Evolutionary conservation across 768 basidiomycete species (phyloP), one percentile per base, ranked within the genome.

Genomic region (Termitomyces sp.): DNA sequence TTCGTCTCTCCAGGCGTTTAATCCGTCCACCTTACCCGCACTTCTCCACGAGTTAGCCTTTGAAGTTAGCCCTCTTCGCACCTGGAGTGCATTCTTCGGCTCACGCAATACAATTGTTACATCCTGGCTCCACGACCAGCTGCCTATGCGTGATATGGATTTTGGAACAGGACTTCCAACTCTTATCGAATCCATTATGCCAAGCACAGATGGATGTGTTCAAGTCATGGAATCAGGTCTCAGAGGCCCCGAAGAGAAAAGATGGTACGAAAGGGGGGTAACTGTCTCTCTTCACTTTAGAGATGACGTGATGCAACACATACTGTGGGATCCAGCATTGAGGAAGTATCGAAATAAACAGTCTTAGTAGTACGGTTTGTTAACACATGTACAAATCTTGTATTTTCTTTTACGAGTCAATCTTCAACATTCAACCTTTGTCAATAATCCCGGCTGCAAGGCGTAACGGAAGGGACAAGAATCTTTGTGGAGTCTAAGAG

Each of bases 61-160:
- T 50, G 69, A 68, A 50, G 50, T 56, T 7, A 65, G 64, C 51
- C 62, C 70, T 22, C 64, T 65, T 32, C 60, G 72, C 33, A 62
- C 63, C 52, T 72, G 74, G 71, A 64, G 59, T 33, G 69, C 63
- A 35, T 76, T 72, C 58, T 54, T 74, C 29, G 72, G 70, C 11
- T 49, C 61, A 42, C 56, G 68, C 33, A 65, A 74, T 44, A 57
- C 62, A 9, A 66, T 74, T 20, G 62, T 71, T 7, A 73, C 69
- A 18, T 68, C 71, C 23, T 74, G 73, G 72, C 54, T 70, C 46
- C 45, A 64, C 20, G 39, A 51, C 12, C 4, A 33, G 55, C 70
- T 12, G 69, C 66, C 16, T 18, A 56, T 68, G 49, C 67, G 72
- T 35, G 68, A 69, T 36, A 56, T 73, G 9, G 68, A 73, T 56